A percentile compares a stretch with the other conserved stretches of the same genome.
Evolutionary conservation across 768 basidiomycete genomes (phyloP).

Genomic region (Tubosaeta brunneosetosa): DNA sequence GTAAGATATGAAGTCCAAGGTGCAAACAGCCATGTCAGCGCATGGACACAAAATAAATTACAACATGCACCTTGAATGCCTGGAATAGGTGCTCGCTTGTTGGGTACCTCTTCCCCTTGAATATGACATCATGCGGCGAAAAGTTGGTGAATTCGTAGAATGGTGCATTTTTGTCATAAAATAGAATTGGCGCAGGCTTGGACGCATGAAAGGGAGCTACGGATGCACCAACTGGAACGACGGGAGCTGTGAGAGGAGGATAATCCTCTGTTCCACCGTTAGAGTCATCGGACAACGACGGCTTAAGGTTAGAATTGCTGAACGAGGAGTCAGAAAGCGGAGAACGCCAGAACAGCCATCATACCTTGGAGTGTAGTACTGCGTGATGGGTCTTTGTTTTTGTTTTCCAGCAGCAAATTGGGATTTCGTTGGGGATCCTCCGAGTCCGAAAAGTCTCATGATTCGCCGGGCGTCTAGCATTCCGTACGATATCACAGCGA

Average conservation of each 20-base stretch:
- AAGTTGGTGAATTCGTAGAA: constrained; percentile 75
- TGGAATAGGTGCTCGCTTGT: constrained; percentile 79
- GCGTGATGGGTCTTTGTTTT: constrained; percentile 21
- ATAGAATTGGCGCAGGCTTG: constrained; percentile 42
- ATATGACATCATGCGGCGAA: constrained; percentile 58
- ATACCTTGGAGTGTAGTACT: constrained; percentile 22
- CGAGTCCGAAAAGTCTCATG: constrained; percentile 30
- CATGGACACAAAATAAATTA: background rate
- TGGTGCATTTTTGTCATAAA: constrained; percentile 61
- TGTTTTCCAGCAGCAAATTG: constrained; percentile 19
- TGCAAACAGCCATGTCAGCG: background rate
- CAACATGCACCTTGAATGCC: constrained; percentile 53
- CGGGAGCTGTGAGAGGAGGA: constrained; percentile 32
- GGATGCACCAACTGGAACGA: constrained; percentile 25
- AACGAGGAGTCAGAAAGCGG: background rate
- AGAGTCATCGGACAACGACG: constrained; percentile 4
- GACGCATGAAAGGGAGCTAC: constrained; percentile 24
- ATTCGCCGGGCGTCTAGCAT: constrained; percentile 32
- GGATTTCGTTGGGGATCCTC: constrained; percentile 24
- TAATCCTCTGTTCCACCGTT: constrained; percentile 19
- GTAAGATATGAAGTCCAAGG: background rate
- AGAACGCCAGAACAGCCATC: background rate
- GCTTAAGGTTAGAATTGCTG: constrained; percentile 15
- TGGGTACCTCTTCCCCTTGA: constrained; percentile 61
- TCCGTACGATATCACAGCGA: constrained; percentile 21